Base-by-base conservation (phyloP, 2,329 filamentous ascomycete genomes). In the Diaporthe destruens region DNA sequence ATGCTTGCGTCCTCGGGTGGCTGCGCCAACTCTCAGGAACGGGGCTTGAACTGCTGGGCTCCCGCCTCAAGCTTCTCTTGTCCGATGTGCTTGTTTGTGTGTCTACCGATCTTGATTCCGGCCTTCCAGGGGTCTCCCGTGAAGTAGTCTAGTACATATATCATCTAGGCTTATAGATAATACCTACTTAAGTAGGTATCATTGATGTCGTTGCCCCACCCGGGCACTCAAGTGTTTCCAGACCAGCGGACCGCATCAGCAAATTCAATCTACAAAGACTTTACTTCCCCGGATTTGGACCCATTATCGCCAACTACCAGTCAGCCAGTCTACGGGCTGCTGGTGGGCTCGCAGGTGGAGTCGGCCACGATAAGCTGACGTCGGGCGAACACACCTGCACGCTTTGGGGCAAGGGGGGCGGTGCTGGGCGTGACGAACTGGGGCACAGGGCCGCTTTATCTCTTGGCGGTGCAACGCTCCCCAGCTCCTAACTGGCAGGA, bases 401-500 rank as follows among this genome's bases (percentile, higher is more conserved):
- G 36, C 36, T 39, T 39, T n/a, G 18, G 20, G 55, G 59, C 14
- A 25, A 34, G 36, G 36, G 49, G 47, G 29, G 49, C 57, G 16
- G 57, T 42, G 36, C 49, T 71, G 39, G 61, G 59, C 69, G 69
- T 66, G 34, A 65, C 61, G 12, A 65, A 65, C 61, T 65, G 44
- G 61, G 61, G 14, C 61, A 65, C 44, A 65, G 61, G 44, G 61
- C 61, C 61, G 23, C 47, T 54, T 49, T 63, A 53, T 53, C 61
- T 66, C 69, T 71, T 71, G 69, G 69, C 69, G 23, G 49, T 66
- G 57, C 29, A 51, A 56, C 57, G 57, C 36, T 54, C n/a, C 39
- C 49, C 47, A 34, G 57, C 59, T 63, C 29, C 47, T 56, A 36
- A 66, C 49, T 53, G 56, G 69, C 47, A 55, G 61, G 61, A 65